Conservation (phyloP, 306 rosid genomes). For the Lathyrus sativus region DNA sequence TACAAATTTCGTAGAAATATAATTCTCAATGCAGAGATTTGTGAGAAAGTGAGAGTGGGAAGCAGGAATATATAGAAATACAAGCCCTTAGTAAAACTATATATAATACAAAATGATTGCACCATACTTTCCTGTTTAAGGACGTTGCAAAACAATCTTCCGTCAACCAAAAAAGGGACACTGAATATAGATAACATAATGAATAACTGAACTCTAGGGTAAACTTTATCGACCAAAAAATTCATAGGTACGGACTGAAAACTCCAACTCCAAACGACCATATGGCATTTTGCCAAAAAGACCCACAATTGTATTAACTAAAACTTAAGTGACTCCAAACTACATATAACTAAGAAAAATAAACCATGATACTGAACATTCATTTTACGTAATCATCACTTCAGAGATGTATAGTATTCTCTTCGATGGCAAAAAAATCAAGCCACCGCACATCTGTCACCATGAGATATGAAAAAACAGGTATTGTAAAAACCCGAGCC, state of each 20-base stretch:
- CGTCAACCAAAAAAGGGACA: constrained; percentile 1
- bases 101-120: constrained; percentile 22
- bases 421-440: constrained; percentile 44
- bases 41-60: background rate
- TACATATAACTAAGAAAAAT: constrained; percentile 26
- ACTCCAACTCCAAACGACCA: constrained; percentile 39
- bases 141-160: constrained; percentile 25
- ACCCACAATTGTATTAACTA: constrained; percentile 29
- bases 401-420: constrained; percentile 37
- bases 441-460: constrained; percentile 40
- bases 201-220: constrained; percentile 22
- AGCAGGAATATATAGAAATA: background rate
- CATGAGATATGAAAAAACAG: constrained; percentile 47
- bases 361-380: constrained; percentile 40
- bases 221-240: constrained; percentile 26
- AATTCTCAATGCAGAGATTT: background rate
- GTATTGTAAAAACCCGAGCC: constrained; percentile 45
- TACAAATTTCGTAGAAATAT: too few relatives aligned
- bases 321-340: constrained; percentile 38
- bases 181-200: background rate
- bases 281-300: constrained; percentile 51
- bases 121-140: constrained; percentile 5
- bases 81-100: constrained; percentile 2
- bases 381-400: constrained; percentile 41
- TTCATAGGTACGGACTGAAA: constrained; percentile 29